phyloP scores from a whole-genome alignment of 2,329 filamentous ascomycete genomes.

The Colletotrichum higginsianum region DNA sequence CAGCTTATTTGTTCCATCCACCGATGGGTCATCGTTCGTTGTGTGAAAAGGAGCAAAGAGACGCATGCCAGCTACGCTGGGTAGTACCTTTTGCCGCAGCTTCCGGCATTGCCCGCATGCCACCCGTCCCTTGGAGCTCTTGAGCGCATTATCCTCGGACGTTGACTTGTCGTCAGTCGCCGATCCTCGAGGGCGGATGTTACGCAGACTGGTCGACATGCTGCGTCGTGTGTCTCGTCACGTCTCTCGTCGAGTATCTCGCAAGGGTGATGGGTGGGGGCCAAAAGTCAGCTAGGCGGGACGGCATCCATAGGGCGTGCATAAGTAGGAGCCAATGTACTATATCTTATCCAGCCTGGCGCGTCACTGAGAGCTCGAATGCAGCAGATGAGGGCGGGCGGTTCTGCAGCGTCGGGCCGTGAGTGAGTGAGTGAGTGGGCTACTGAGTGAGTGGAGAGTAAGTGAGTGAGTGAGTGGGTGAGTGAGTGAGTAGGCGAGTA shows the following conservation, averaged over 20 bases:
- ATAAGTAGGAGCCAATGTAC: no score
- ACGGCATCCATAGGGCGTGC: not conserved
- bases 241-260: not conserved
- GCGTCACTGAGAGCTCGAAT: not conserved
- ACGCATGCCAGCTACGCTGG: not conserved
- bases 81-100: conserved; percentile 33
- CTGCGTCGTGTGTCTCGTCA: not conserved
- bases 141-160: not conserved
- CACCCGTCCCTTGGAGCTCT: conserved; percentile 23
- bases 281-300: not conserved
- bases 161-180: conserved; percentile 2
- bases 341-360: not conserved
- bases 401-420: not conserved
- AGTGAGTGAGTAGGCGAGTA: not conserved
- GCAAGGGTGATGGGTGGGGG: not conserved
- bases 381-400: not conserved
- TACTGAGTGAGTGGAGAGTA: not conserved
- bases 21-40: no score
- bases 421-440: not conserved
- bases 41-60: no score
- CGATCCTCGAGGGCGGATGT: conserved; percentile 21
- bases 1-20: not conserved
- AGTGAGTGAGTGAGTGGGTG: not conserved
- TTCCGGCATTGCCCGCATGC: conserved; percentile 32
- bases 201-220: conserved; percentile 29